These are phyloP conservation scores for Dunaliella primolecta DNA, from an alignment of 139 green algal species.

Conservation along the genomic window DNA sequence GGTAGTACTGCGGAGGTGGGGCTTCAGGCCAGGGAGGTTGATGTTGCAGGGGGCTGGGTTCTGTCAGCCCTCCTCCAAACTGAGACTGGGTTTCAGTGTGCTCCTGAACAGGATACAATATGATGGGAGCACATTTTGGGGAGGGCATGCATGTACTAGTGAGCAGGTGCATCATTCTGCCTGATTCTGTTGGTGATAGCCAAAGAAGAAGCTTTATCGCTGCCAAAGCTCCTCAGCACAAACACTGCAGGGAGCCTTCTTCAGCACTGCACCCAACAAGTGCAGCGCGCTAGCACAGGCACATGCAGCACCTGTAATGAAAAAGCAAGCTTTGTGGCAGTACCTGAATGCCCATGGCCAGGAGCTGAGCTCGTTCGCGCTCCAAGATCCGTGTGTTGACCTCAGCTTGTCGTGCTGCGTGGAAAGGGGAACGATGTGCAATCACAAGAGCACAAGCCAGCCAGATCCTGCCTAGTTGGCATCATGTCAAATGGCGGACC, in stretches of 20 bases:
- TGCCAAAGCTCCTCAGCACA: too few species aligned
- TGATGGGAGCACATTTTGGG: too few species aligned
- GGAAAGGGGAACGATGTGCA: neutral
- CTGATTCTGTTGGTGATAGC: neutral
- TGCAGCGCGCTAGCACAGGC: too few species aligned
- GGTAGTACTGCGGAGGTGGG: neutral
- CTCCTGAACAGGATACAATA: too few species aligned
- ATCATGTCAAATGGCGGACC: too few species aligned
- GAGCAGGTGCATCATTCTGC: neutral
- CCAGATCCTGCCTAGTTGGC: neutral
- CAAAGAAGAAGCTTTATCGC: too few species aligned
- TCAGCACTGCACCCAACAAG: too few species aligned
- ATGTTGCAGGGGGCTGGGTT: neutral
- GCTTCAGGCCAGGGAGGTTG: neutral
- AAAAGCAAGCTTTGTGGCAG: too few species aligned
- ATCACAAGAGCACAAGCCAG: neutral
- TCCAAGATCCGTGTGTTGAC: conserved; percentile 40
- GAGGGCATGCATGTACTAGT: neutral
- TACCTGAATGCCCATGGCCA: conserved; percentile 22
- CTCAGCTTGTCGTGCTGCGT: conserved; percentile 37
- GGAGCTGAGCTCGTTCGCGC: conserved; percentile 24
- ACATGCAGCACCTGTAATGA: too few species aligned
- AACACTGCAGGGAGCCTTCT: too few species aligned
- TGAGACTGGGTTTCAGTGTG: neutral
- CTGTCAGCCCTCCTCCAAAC: neutral